phyloP scores from a whole-genome alignment of 805 yeast genomes.

The Jamesozyma rosinii region DNA sequence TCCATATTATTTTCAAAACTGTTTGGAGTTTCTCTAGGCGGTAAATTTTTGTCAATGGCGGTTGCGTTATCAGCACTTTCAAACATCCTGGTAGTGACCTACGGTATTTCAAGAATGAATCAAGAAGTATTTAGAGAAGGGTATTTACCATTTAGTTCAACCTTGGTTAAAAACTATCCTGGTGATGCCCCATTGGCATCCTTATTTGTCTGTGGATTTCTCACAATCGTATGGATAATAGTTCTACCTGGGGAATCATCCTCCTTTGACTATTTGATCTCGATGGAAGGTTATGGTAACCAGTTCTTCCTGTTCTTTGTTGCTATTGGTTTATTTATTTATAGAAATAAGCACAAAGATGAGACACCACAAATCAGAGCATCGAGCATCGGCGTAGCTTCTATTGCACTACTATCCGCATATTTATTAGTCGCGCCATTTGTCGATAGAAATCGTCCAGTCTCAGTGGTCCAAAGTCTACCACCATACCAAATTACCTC shows the following conservation, averaged over 20 bases:
- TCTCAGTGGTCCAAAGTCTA: constrained; percentile 11
- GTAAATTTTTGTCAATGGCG: constrained; percentile 44
- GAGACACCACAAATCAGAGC: constrained; percentile 43
- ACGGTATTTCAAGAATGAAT: constrained; percentile 50
- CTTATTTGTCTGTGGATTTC: constrained; percentile 28
- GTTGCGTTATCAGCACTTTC: constrained; percentile 57
- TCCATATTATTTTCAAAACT: constrained; percentile 48
- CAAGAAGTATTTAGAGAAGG: constrained; percentile 63
- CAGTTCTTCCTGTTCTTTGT: constrained; percentile 43
- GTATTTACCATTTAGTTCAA: constrained; percentile 42
- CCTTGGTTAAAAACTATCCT: constrained; percentile 49
- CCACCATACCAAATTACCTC: constrained; percentile 37
- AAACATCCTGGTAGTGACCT: constrained; percentile 51
- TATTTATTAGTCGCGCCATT: constrained; percentile 45
- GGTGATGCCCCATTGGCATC: constrained; percentile 48
- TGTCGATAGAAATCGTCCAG: constrained; percentile 13
- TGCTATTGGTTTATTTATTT: constrained; percentile 48
- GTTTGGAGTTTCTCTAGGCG: constrained; percentile 45
- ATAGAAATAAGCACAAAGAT: constrained; percentile 42
- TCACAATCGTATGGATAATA: constrained; percentile 30
- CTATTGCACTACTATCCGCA: constrained; percentile 38
- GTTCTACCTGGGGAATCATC: constrained; percentile 31
- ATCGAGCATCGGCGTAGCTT: constrained; percentile 37
- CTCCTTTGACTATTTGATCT: constrained; percentile 36
- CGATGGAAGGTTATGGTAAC: constrained; percentile 40